These are phyloP conservation scores for Pythium brachiatum DNA, from an alignment of 352 stramenopile species.

Conservation along the genomic window DNA sequence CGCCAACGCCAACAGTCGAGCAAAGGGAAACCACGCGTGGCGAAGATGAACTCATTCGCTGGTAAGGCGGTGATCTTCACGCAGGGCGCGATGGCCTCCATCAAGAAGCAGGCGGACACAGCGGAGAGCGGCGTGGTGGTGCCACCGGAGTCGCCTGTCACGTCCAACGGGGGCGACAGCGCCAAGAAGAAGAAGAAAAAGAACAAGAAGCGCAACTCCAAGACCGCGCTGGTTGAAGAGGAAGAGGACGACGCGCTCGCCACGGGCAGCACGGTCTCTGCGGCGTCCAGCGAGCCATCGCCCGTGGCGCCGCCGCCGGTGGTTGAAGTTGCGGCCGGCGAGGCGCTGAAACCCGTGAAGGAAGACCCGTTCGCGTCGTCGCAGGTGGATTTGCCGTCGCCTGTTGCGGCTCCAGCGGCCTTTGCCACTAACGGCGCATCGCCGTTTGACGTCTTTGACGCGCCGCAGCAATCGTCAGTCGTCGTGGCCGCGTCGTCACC, in stretches of 20 bases:
- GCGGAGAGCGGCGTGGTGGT: background rate
- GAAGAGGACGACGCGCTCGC: conserved; percentile 1
- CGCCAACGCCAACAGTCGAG: background rate
- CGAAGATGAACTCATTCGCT: conserved; percentile 8
- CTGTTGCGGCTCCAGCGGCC: conserved; percentile 23
- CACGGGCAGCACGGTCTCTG: background rate
- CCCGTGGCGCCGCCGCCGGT: background rate
- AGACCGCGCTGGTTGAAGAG: background rate
- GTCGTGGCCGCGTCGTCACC: conserved; percentile 4
- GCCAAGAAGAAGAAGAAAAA: conserved; percentile 28
- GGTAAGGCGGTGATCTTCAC: conserved; percentile 9
- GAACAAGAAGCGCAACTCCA: conserved; percentile 26
- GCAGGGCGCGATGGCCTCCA: conserved; percentile 1
- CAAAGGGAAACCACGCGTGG: background rate
- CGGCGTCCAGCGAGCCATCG: background rate
- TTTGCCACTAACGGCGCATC: background rate
- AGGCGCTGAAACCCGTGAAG: background rate
- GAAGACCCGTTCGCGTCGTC: conserved; percentile 5
- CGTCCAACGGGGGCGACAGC: background rate
- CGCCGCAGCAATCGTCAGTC: background rate
- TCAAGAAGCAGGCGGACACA: background rate
- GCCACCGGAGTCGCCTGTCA: conserved; percentile 8
- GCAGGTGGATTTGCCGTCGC: conserved; percentile 46
- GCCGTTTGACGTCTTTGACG: conserved; percentile 22
- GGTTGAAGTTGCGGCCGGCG: conserved; percentile 1